phyloP scores from a whole-genome alignment of 2,329 filamentous ascomycete species.

The Aspergillus latus region DNA sequence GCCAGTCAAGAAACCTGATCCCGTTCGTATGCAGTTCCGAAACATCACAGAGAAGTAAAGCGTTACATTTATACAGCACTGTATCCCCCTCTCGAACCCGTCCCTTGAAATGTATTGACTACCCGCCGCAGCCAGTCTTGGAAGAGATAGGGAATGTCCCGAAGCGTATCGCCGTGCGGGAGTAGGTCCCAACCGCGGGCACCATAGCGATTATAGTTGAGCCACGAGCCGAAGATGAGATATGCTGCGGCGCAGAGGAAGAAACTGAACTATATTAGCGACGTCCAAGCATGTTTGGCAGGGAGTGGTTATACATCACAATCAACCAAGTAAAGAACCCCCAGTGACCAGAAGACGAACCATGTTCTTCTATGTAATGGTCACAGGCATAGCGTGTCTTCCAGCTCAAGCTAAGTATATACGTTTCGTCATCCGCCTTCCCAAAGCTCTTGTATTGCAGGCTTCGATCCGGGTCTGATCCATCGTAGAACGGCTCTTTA shows the following conservation, averaged over 20 bases:
- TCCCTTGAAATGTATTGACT: constrained; percentile 78
- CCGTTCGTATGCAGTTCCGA: background rate
- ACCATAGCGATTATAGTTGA: constrained; percentile 97
- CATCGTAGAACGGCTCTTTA: constrained; percentile 25
- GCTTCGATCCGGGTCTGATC: constrained; percentile 50
- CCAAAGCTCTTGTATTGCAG: constrained; percentile 75
- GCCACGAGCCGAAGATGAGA: constrained; percentile 96
- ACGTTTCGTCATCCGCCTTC: constrained; percentile 56
- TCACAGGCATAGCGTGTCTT: constrained; percentile 84
- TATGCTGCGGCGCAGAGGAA: constrained; percentile 86
- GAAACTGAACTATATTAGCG: constrained; percentile 53
- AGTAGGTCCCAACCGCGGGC: constrained; percentile 93
- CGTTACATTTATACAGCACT: constrained; percentile 69
- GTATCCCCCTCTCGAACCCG: constrained; percentile 84
- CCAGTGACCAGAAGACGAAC: constrained; percentile 62
- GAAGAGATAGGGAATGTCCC: constrained; percentile 86
- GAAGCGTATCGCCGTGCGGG: constrained; percentile 86
- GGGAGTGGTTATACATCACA: constrained; percentile 64
- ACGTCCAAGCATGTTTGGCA: background rate
- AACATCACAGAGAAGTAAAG: background rate
- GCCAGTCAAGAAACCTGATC: background rate
- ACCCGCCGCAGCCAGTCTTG: constrained; percentile 84
- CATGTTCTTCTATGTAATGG: constrained; percentile 49
- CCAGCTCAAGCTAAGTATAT: constrained; percentile 77
- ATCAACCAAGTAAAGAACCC: constrained; percentile 98